phyloP scores from a whole-genome alignment of 2,329 filamentous ascomycete genomes.

The Gyromitra esculenta region DNA sequence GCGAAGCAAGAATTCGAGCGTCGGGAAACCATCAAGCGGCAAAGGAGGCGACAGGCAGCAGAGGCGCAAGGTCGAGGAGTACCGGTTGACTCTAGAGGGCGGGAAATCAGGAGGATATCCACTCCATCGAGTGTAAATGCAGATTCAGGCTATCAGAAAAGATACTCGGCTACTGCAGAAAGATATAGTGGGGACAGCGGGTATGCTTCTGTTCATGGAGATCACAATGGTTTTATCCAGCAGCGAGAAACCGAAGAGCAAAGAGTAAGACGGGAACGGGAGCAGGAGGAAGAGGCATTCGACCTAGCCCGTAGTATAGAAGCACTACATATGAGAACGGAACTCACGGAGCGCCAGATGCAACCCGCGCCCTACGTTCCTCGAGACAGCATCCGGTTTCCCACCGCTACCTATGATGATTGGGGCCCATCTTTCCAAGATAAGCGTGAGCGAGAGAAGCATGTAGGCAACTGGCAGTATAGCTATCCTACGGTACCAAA shows the following conservation, averaged over 20 bases:
- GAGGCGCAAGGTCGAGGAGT: slow-evolving; percentile 40
- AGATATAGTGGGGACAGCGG: slow-evolving; percentile 30
- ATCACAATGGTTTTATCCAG: slow-evolving; percentile 13
- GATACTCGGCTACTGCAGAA: slow-evolving; percentile 21
- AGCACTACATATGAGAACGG: slow-evolving; percentile 44
- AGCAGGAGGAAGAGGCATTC: slow-evolving; percentile 49
- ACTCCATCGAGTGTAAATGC: slow-evolving; percentile 35
- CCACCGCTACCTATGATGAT: slow-evolving; percentile 24
- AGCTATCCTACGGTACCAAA: slow-evolving; percentile 53
- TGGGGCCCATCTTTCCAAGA: slow-evolving; percentile 30
- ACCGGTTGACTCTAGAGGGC: slow-evolving; percentile 48
- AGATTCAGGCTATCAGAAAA: slow-evolving; percentile 27
- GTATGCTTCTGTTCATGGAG: slow-evolving; percentile 26
- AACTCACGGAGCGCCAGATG: slow-evolving; percentile 38
- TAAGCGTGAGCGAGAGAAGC: slow-evolving; percentile 44
- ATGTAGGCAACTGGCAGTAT: slow-evolving; percentile 49
- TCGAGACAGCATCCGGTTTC: slow-evolving; percentile 40
- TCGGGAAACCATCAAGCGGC: slow-evolving; percentile 70
- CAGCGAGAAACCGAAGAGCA: slow-evolving; percentile 48
- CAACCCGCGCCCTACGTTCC: slow-evolving; percentile 18
- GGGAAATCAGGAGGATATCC: slow-evolving; percentile 50
- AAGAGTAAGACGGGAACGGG: slow-evolving; percentile 45
- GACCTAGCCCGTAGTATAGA: slow-evolving; percentile 48
- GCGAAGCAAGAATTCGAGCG: slow-evolving; percentile 77
- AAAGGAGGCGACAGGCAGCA: slow-evolving; percentile 62